Conservation (phyloP, 768 basidiomycete species). For the Xerocomus brunneocitrinus region DNA sequence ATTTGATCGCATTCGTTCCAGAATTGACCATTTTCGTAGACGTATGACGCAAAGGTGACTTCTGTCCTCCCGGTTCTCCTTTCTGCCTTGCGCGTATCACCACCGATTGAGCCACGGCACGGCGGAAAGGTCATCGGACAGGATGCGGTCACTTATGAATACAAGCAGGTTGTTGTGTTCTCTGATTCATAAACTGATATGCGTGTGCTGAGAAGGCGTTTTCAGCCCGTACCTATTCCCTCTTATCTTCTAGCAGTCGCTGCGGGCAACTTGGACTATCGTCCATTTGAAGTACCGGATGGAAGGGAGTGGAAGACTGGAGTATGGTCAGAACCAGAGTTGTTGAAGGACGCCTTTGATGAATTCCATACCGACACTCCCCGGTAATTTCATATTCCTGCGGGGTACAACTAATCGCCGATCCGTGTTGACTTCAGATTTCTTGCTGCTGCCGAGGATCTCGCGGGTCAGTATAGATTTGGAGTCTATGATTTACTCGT, state of each 20-base stretch:
- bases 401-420: not conserved
- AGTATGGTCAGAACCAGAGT: conserved; percentile 87
- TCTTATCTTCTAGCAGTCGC: conserved; percentile 91
- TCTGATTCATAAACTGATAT: not conserved
- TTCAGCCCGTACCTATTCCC: conserved; percentile 77
- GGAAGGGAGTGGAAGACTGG: conserved; percentile 78
- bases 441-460: conserved; percentile 63
- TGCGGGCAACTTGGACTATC: conserved; percentile 75
- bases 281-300: conserved; percentile 50
- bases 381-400: conserved; percentile 36
- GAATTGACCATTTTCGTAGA: conserved; percentile 37
- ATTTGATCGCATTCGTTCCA: not conserved
- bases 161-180: conserved; percentile 57
- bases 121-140: conserved; percentile 70
- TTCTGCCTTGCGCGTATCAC: conserved; percentile 77
- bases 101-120: conserved; percentile 67
- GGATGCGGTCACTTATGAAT: conserved; percentile 69
- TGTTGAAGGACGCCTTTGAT: conserved; percentile 73
- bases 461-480: conserved; percentile 74
- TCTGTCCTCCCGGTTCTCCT: conserved; percentile 81
- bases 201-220: not conserved
- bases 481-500: conserved; percentile 88
- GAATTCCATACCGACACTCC: conserved; percentile 89
- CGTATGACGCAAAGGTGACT: conserved; percentile 73
- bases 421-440: conserved; percentile 44